Conservation (phyloP, 2,329 filamentous ascomycete species). For the Byssoonygena ceratinophila region DNA sequence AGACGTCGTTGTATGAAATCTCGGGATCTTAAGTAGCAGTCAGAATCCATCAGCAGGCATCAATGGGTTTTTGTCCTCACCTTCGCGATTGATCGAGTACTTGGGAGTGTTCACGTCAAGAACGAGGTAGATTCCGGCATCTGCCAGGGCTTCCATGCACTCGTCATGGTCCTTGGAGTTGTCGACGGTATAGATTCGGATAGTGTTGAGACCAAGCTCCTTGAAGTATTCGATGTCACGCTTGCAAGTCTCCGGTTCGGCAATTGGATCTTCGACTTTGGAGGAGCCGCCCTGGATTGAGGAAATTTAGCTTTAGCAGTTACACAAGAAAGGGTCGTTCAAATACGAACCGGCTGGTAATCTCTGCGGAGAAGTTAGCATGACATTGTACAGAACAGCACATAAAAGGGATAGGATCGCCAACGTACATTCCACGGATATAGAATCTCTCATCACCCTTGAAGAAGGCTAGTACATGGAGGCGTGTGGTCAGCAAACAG, state of each 20-base stretch:
- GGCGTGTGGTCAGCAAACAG: conserved; percentile 20
- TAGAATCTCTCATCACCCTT: conserved; percentile 49
- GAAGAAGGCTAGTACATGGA: conserved; percentile 45
- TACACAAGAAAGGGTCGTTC: background rate
- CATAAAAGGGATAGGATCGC: background rate
- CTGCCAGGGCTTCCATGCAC: conserved; percentile 71
- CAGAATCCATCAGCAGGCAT: background rate
- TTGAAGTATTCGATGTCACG: conserved; percentile 75
- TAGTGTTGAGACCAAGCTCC: conserved; percentile 76
- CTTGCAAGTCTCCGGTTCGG: conserved; percentile 58
- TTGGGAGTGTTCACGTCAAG: conserved; percentile 84
- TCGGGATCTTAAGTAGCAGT: conserved; percentile 42
- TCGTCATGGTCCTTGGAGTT: conserved; percentile 70
- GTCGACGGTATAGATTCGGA: conserved; percentile 88
- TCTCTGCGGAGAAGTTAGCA: conserved; percentile 39
- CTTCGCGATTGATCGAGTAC: conserved; percentile 71
- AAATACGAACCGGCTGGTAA: conserved; percentile 47
- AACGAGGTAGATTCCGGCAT: conserved; percentile 84
- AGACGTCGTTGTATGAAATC: conserved; percentile 73
- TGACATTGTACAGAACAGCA: background rate
- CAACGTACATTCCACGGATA: conserved; percentile 36
- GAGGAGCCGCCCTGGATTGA: conserved; percentile 47
- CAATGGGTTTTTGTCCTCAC: background rate
- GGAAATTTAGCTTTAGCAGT: conserved; percentile 1
- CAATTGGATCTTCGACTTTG: conserved; percentile 60